A percentile compares a stretch with the other conserved stretches of the same genome.
phyloP scores from a whole-genome alignment of 306 rosid species.

The Notholithocarpus densiflorus region DNA sequence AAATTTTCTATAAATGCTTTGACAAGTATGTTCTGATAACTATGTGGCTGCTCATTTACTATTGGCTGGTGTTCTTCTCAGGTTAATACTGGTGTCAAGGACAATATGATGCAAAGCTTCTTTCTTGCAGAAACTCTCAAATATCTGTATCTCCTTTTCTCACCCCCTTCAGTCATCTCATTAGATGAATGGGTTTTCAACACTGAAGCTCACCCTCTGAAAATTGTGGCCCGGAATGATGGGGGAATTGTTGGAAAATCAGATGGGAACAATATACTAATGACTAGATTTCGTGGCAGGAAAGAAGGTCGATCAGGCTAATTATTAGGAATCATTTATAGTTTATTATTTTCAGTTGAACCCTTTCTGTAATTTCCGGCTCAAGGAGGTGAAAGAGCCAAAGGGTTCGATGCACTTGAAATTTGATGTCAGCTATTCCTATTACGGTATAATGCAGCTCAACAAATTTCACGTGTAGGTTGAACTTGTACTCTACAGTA shows the following conservation, averaged over 20 bases:
- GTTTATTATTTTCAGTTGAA: constrained; percentile 26
- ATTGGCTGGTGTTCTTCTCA: constrained; percentile 31
- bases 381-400: constrained; percentile 20
- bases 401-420: constrained; percentile 23
- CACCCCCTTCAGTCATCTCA: constrained; percentile 83
- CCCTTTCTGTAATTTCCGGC: constrained; percentile 24
- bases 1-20: too few relatives aligned
- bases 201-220: constrained; percentile 96
- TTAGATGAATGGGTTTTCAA: constrained; percentile 98
- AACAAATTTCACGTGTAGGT: neutral
- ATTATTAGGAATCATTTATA: constrained; percentile 20
- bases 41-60: constrained; percentile 3
- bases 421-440: constrained; percentile 8
- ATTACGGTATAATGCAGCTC: constrained; percentile 10
- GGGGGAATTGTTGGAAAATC: constrained; percentile 29
- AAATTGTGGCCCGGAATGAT: constrained; percentile 52
- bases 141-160: constrained; percentile 90
- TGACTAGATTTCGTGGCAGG: constrained; percentile 55
- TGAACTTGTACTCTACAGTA: constrained; percentile 5
- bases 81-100: constrained; percentile 91
- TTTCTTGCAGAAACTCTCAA: constrained; percentile 98
- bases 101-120: constrained; percentile 97
- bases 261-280: constrained; percentile 38
- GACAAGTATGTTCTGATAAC: neutral
- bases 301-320: constrained; percentile 71